Base-by-base conservation (phyloP, 495 filamentous ascomycete genomes). In the Talaromyces proteolyticus region DNA sequence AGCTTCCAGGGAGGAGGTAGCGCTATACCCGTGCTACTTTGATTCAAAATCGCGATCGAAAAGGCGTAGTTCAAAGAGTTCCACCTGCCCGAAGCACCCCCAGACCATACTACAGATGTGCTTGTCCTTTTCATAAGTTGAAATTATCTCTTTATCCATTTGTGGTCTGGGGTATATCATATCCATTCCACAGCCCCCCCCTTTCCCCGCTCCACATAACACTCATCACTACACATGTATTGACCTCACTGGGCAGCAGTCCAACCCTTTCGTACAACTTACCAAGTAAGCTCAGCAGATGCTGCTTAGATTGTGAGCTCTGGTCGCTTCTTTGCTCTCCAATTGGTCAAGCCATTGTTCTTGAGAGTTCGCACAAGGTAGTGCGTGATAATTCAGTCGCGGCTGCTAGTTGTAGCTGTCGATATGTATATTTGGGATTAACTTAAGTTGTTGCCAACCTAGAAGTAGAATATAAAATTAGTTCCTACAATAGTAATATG, bases 41-140 rank as follows among this genome's bases (percentile, higher is more conserved):
- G 38, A 40, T 40, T 40, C 38, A 40, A 18, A 36, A 40, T 40
- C n/a, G 38, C 12, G 38, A 40, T 40, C 38, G 38, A 40, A 40
- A 40, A 40, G 38, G 38, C 38, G 38, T 40, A 40, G 38, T 40
- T 40, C n/a, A 40, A 40, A 40, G 38, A 40, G 38, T 40, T 40
- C 17, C 38, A 40, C 38, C 6, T n/a, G 38, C 38, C 38, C 38
- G 16, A 40, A 40, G 38, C 38, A 40, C 38, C 38, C 38, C 26
- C 6, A 40, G 29, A 36, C 29, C 29, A 36, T 36, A 36, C 29
- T 36, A 36, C 29, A 36, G 29, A 36, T 36, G 29, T 36, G 6
- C 29, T 36, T 36, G 29, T 36, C 29, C 29, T 6, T 36, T 36
- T 36, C 14, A 36, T 36, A 36, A 36, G 29, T 36, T 36, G 29